phyloP scores from a whole-genome alignment of 2,329 filamentous ascomycete species.

The Sporothrix brunneoviolacea region DNA sequence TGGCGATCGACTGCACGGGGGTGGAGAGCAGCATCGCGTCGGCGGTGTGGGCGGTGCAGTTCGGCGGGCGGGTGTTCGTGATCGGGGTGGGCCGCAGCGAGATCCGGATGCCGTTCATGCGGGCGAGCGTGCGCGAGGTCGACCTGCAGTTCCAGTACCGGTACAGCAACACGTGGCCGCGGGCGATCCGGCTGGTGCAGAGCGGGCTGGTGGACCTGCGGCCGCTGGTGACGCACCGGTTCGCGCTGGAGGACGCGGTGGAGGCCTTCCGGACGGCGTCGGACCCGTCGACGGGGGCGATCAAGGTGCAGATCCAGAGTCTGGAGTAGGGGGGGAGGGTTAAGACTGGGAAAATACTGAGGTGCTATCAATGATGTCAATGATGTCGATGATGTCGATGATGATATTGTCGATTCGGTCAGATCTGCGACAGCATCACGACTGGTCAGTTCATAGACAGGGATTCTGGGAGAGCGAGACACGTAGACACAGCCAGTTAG shows the following conservation, averaged over 20 bases:
- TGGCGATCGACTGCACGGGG: conserved; percentile 89
- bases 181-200: conserved; percentile 80
- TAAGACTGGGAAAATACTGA: too few species aligned
- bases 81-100: conserved; percentile 94
- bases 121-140: conserved; percentile 81
- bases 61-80: conserved; percentile 94
- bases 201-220: conserved; percentile 76
- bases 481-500: background rate
- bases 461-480: background rate
- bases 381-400: too few species aligned
- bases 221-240: conserved; percentile 83
- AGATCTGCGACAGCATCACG: too few species aligned
- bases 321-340: conserved; percentile 38
- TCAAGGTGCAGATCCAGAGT: conserved; percentile 93
- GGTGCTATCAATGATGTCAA: too few species aligned
- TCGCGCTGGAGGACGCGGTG: conserved; percentile 75
- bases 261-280: conserved; percentile 86
- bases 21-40: conserved; percentile 82
- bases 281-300: conserved; percentile 86
- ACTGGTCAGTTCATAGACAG: too few species aligned
- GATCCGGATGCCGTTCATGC: conserved; percentile 94
- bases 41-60: conserved; percentile 85
- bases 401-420: too few species aligned
- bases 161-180: conserved; percentile 93
- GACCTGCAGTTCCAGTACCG: conserved; percentile 96